Evolutionary conservation across 495 filamentous ascomycete species (phyloP), one percentile per base, ranked within the genome.

Genomic region (Tuber indicum): DNA sequence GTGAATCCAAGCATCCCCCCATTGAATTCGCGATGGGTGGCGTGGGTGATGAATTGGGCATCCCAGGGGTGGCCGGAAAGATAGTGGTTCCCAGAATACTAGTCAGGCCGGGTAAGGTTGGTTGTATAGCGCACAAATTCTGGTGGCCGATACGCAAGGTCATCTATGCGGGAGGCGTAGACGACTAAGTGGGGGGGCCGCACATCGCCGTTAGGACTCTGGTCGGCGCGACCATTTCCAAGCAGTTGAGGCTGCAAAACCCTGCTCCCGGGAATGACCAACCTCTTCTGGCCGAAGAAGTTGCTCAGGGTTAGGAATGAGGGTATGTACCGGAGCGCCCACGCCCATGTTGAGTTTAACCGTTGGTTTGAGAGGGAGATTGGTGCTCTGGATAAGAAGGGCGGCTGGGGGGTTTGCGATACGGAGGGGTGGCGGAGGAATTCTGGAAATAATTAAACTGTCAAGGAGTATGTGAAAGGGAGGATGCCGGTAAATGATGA

Each of bases 341-440:
- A n/a, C n/a, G n/a, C n/a, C n/a, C n/a, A n/a, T n/a, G n/a, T n/a
- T n/a, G n/a, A n/a, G n/a, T 12, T 92, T 82, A 94, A 92, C 78
- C 91, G 92, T n/a, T 91, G 89, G 86, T 88, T 90, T 80, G 82
- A 80, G 2, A 85, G 85, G 17, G 91, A 92, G 82, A 84, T 97
- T 72, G 92, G 87, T 16, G 87, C 96, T 39, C 86, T 97, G 39
- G 94, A 97, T 81, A 87, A 89, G 62, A 81, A 84, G 70, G 94
- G 93, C 0, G 85, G 86, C 45, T 97, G 94, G 94, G 90, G 85
- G 79, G 83, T 96, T 6, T 96, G 91, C 90, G 88, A 93, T 75
- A 84, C 96, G 49, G 84, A 85, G 49, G 86, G 87, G n/a, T n/a
- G n/a, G n/a, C n/a, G n/a, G n/a, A n/a, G n/a, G n/a, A n/a, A 36